Evolutionary conservation across 208 protist species (phyloP).

Genomic region (Trypanosoma cruzi): DNA sequence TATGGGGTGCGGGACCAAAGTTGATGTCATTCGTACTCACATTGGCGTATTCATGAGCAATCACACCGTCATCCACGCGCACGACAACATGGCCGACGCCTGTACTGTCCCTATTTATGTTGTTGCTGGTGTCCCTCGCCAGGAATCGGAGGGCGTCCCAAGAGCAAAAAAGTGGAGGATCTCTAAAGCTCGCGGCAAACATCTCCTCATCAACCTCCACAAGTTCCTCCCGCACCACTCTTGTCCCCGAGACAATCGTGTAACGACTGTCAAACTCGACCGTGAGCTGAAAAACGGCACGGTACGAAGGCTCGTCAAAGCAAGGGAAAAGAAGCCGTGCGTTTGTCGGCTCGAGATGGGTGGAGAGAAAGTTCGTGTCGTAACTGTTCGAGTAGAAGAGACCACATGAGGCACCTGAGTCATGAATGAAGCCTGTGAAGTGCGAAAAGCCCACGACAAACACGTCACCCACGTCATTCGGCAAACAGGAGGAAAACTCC

Average conservation of each 20-base stretch:
- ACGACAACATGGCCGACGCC: no score
- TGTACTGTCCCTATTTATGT: no score
- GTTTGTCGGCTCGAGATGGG: constrained; percentile 67
- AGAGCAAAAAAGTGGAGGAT: not conserved
- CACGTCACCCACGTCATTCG: constrained; percentile 32
- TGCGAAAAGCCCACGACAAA: constrained; percentile 40
- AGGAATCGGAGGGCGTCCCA: no score
- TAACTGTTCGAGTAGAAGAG: constrained; percentile 41
- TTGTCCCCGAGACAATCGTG: constrained; percentile 56
- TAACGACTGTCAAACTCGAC: constrained; percentile 35
- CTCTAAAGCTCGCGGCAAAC: not conserved
- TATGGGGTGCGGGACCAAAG: no score
- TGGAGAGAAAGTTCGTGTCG: constrained; percentile 47
- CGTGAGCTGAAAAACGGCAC: constrained; percentile 56
- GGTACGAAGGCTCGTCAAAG: constrained; percentile 71
- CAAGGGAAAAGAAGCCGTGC: constrained; percentile 65
- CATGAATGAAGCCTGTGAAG: constrained; percentile 47
- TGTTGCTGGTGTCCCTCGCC: no score
- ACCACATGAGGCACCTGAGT: constrained; percentile 19
- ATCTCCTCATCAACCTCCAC: constrained; percentile 6
- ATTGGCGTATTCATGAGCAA: not conserved
- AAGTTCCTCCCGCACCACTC: constrained; percentile 34
- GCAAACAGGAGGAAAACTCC: constrained; percentile 33
- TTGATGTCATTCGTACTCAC: not conserved
- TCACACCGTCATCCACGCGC: no score